Evolutionary conservation across 116 monocot species (phyloP).

Genomic region (Dioscorea cayenensis): DNA sequence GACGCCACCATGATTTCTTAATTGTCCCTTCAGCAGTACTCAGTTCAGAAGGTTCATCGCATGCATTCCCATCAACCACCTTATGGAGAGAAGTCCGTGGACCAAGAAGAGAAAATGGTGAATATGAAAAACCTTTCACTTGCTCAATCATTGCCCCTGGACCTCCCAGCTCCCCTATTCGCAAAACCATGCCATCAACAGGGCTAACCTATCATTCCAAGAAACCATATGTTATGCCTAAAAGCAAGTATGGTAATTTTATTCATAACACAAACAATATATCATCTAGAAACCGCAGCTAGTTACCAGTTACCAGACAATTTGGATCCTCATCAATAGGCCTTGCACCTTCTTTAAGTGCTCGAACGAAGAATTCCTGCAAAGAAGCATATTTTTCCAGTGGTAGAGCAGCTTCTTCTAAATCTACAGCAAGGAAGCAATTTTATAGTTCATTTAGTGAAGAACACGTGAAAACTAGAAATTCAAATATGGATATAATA

Average conservation of each 20-base stretch:
- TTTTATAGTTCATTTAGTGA: background rate
- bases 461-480: background rate
- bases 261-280: background rate
- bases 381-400: slow-evolving; percentile 81
- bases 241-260: background rate
- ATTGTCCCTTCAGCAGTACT: slow-evolving; percentile 19
- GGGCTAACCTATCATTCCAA: slow-evolving; percentile 63
- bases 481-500: background rate
- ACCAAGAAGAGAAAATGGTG: slow-evolving; percentile 82
- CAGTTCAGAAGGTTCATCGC: slow-evolving; percentile 23
- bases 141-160: slow-evolving; percentile 78
- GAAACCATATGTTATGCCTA: background rate
- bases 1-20: slow-evolving; percentile 66
- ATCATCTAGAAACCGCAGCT: slow-evolving; percentile 14
- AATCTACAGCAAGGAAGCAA: slow-evolving; percentile 40
- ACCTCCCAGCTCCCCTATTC: slow-evolving; percentile 63
- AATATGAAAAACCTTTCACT: slow-evolving; percentile 97
- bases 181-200: slow-evolving; percentile 78
- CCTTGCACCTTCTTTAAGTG: slow-evolving; percentile 75
- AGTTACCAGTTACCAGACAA: slow-evolving; percentile 98
- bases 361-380: slow-evolving; percentile 70
- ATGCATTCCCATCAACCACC: slow-evolving; percentile 21
- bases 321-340: slow-evolving; percentile 69
- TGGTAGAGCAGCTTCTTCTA: slow-evolving; percentile 79
- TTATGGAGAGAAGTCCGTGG: slow-evolving; percentile 60